These are phyloP conservation scores for Juncus inflexus DNA, from an alignment of 176 grass and related monocot species.

Conservation along the genomic window DNA sequence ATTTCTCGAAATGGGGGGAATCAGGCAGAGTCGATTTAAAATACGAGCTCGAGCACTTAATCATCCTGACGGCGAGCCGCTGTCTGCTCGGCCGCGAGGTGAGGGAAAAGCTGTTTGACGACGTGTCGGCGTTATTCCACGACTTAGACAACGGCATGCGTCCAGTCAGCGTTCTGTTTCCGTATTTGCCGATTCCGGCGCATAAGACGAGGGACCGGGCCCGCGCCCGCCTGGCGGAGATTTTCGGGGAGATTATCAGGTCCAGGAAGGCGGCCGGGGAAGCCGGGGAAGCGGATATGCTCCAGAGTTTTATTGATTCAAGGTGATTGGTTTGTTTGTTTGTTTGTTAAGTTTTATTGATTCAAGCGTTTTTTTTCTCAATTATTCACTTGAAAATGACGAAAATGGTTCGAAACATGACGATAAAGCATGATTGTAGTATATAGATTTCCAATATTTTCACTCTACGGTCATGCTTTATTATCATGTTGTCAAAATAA, in stretches of 20 bases:
- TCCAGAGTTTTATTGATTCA: constrained; percentile 97
- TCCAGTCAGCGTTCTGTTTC: constrained; percentile 88
- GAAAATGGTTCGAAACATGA: too few relatives aligned
- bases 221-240: constrained; percentile 64
- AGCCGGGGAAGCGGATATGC: constrained; percentile 81
- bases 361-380: background rate
- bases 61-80: constrained; percentile 91
- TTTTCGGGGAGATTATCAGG: constrained; percentile 82
- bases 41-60: constrained; percentile 93
- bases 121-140: constrained; percentile 95
- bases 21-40: constrained; percentile 89
- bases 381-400: too few relatives aligned
- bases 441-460: too few relatives aligned
- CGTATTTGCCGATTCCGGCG: constrained; percentile 79
- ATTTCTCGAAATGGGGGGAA: constrained; percentile 98
- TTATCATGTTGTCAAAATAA: too few relatives aligned
- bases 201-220: constrained; percentile 69
- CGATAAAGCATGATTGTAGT: too few relatives aligned
- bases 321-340: constrained; percentile 32
- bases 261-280: constrained; percentile 79
- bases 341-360: too few relatives aligned
- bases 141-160: constrained; percentile 94
- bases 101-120: constrained; percentile 90
- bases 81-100: constrained; percentile 92
- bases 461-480: too few relatives aligned